Evolutionary conservation across 78 protist species (phyloP), one percentile per base, ranked within the genome.

Genomic region (Dictyostelium brefeldianum): DNA sequence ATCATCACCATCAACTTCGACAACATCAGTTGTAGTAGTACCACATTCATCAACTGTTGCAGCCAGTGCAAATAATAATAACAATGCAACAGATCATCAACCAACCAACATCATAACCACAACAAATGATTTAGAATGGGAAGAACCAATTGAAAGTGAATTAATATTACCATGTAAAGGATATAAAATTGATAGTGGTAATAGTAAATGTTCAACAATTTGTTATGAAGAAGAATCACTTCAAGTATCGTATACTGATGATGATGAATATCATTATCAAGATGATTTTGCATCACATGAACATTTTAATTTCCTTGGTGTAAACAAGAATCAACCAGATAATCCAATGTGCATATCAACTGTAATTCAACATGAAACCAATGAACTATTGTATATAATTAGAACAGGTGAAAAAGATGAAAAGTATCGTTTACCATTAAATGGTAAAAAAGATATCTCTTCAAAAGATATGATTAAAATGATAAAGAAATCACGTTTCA

Each of bases 361-460:
- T 31, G 47, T 59, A 4, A 22, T 78, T 25, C 47, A 29, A 54
- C 51, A 27, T 27, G 83, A 78, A 8, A 31, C 53, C 50, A 54
- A 51, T 18, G 93, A 87, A 12, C 51, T 87, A 0, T 22, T 87
- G 56, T 87, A 64, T 51, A 87, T 87, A 53, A 87, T 87, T 64
- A 74, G 93, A 87, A 87, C 93, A 1, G 64, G 74, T 22, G 93
- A 87, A 17, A 78, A 71, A 20, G 93, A 87, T 36, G 93, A 87
- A 51, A 25, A 81, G 20, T 59, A 75, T n/a, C 74, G 93, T 17
- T n/a, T 87, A 54, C n/a, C 83, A 1, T 20, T 62, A n/a, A 46
- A 54, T 29, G 83, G 83, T 20, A 78, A 78, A 43, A 64, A 70
- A 12, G 93, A 87, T 5, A 22, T 71, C 17, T 84, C 92, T 0